Base-by-base conservation (phyloP, 345 rosid species). In the Rhodamnia argentea region DNA sequence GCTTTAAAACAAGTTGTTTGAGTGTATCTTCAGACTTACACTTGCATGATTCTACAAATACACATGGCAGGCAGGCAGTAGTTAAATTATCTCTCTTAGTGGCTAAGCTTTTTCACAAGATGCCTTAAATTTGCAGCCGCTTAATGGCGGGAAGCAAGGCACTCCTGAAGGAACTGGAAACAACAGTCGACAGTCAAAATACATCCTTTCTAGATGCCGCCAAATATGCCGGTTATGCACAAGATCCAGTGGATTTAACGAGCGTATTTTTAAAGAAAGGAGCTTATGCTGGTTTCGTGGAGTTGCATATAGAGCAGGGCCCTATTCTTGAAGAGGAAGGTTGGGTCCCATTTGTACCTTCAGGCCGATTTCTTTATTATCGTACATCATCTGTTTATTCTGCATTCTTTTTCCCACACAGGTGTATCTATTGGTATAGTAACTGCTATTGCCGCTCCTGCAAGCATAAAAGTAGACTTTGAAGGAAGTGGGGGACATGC, bases 401-500 rank as follows among this genome's bases (percentile, higher is more conserved):
- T 24, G 8, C 85, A 32, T 52, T 86, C 55, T 88, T 57, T 85
- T 82, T 87, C 18, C 29, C 47, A 62, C 47, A 62, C 90, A 96
- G 98, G 96, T 87, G 78, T 91, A 90, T 90, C 97, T 52, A 92
- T 97, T 50, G 98, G 99, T 83, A 89, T 97, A 64, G 97, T 97
- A 86, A 96, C 98, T 81, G 98, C 97, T 52, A 97, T 97, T 87
- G 99, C 99, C 23, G 99, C 99, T 84, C 99, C 98, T 76, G 98
- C 98, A 88, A 97, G 99, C 90, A 88, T 97, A 74, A 97, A 92
- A 85, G 96, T 96, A 9, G 97, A 96, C 88, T 97, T 95, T 89
- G 95, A 96, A 93, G 99, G 99, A 82, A 92, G 88, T 85, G 99
- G 99, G 58, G 98, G 99, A 83, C 99, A 97, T 88, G 98, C 99